Evolutionary conservation across 2,329 filamentous ascomycete species (phyloP).

Genomic region (Dothistroma septosporum): DNA sequence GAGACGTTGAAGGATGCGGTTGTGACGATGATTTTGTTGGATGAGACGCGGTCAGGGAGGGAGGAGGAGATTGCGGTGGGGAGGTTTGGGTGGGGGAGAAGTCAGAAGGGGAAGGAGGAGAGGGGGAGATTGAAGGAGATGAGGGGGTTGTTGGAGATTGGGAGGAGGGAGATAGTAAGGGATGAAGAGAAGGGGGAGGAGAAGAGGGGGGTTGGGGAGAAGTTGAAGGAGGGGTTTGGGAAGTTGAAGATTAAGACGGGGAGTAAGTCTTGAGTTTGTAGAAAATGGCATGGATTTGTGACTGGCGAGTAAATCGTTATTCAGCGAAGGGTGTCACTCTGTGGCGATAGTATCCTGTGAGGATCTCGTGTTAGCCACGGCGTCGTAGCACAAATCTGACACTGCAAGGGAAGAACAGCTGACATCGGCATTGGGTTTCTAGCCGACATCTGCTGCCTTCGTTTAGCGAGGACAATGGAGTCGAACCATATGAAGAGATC

Average conservation of each 20-base stretch:
- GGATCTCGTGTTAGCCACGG: too few relatives aligned
- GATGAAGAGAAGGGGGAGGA: background rate
- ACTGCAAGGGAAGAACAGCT: too few relatives aligned
- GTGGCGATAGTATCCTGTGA: too few relatives aligned
- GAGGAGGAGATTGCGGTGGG: background rate
- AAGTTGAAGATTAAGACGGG: background rate
- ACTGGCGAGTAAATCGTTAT: too few relatives aligned
- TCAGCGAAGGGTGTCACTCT: too few relatives aligned
- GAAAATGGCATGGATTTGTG: too few relatives aligned
- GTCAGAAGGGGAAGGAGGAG: background rate
- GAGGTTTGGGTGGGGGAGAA: background rate
- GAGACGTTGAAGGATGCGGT: background rate
- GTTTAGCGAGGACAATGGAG: too few relatives aligned
- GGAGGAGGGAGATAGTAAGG: background rate
- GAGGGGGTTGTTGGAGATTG: background rate
- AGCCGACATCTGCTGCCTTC: too few relatives aligned
- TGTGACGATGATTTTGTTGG: background rate
- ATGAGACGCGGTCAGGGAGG: background rate
- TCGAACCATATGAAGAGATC: too few relatives aligned
- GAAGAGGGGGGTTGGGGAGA: background rate
- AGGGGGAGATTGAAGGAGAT: background rate
- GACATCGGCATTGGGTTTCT: too few relatives aligned
- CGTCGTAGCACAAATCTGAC: too few relatives aligned
- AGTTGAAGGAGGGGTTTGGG: background rate
- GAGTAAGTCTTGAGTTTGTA: background rate